phyloP scores from a whole-genome alignment of 495 filamentous ascomycete species.

The Daldinia childiae region DNA sequence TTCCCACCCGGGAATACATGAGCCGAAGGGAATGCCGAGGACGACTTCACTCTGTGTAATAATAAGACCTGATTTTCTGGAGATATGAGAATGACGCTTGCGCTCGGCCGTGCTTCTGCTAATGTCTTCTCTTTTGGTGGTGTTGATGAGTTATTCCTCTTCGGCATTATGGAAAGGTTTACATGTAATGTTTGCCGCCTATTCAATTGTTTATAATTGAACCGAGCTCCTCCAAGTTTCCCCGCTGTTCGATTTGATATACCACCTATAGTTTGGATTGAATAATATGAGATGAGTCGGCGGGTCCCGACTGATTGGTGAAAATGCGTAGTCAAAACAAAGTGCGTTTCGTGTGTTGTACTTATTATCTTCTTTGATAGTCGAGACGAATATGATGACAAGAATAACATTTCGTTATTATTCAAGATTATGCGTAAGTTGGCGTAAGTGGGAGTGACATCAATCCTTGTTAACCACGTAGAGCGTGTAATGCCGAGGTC shows the following conservation, averaged over 20 bases:
- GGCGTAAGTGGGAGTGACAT: not conserved
- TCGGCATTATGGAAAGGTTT: not conserved
- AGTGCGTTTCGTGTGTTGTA: not conserved
- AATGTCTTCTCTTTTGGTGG: constrained; percentile 15
- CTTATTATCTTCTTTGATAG: not conserved
- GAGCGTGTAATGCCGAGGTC: not conserved
- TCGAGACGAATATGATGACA: not conserved
- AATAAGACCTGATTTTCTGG: constrained; percentile 86
- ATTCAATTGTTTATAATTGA: not conserved
- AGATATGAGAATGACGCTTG: constrained; percentile 85
- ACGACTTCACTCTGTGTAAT: constrained; percentile 83
- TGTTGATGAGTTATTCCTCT: constrained; percentile 6
- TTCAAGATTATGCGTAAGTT: not conserved
- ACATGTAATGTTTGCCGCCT: not conserved
- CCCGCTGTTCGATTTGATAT: not conserved
- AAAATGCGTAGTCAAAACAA: not conserved
- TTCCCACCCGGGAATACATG: constrained; percentile 98
- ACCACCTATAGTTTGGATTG: not conserved
- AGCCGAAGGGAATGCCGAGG: constrained; percentile 85
- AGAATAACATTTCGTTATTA: constrained; percentile 8
- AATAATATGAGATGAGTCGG: constrained; percentile 16
- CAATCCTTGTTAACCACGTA: not conserved
- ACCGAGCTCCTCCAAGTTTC: not conserved
- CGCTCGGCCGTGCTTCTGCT: constrained; percentile 39
- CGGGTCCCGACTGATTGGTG: not conserved